phyloP scores from a whole-genome alignment of 2,329 filamentous ascomycete genomes.

The Bretziella fagacearum region DNA sequence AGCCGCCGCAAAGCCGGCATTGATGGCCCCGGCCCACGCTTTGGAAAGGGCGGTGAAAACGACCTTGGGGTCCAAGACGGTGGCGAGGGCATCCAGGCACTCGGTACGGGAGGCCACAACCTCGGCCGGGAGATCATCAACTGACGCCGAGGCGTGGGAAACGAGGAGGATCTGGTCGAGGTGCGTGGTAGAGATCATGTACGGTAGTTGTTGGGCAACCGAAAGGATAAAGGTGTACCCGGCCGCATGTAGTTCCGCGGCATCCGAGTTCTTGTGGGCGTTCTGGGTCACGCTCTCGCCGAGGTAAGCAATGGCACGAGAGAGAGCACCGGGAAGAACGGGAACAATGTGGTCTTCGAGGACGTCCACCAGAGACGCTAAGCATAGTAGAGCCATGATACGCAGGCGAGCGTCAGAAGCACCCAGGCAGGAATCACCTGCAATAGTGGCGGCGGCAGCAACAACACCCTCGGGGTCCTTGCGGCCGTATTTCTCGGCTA shows the following conservation, averaged over 20 bases:
- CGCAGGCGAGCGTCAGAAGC: conserved; percentile 55
- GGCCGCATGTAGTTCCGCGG: conserved; percentile 59
- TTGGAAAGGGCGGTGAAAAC: conserved; percentile 55
- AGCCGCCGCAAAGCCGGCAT: conserved; percentile 43
- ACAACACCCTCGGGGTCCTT: conserved; percentile 66
- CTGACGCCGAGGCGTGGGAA: conserved; percentile 51
- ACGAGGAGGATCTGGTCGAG: conserved; percentile 54
- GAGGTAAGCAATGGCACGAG: conserved; percentile 55
- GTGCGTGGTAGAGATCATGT: conserved; percentile 66
- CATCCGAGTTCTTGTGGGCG: conserved; percentile 29
- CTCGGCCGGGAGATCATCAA: conserved; percentile 36
- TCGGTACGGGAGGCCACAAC: conserved; percentile 47
- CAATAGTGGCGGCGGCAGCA: conserved; percentile 58
- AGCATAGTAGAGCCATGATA: conserved; percentile 70
- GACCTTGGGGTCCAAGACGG: conserved; percentile 59
- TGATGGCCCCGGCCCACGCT: conserved; percentile 51
- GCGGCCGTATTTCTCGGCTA: conserved; percentile 88
- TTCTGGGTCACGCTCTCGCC: conserved; percentile 36
- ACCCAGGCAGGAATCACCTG: conserved; percentile 58
- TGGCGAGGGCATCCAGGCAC: conserved; percentile 58
- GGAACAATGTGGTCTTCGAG: conserved; percentile 74
- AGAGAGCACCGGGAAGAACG: conserved; percentile 59
- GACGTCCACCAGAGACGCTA: conserved; percentile 79
- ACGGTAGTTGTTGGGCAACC: conserved; percentile 68
- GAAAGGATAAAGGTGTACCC: conserved; percentile 64